Conservation (phyloP, 768 basidiomycete species). For the Sporobolomyces phaffii region DNA sequence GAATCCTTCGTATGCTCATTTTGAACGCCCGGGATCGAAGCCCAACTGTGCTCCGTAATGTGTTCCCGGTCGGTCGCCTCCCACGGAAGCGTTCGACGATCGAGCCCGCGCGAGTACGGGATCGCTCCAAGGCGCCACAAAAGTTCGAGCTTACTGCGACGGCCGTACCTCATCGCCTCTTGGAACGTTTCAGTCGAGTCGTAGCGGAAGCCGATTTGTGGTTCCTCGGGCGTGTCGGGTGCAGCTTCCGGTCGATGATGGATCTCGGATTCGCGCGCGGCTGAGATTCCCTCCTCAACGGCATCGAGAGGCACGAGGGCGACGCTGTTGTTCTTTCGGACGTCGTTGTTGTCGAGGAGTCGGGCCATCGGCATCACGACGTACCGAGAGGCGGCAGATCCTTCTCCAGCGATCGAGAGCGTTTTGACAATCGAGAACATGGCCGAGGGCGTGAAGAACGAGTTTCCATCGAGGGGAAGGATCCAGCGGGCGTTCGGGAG, state of each 20-base stretch:
- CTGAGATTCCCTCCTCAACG: slow-evolving; percentile 20
- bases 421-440: slow-evolving; percentile 40
- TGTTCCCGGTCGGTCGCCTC: slow-evolving; percentile 41
- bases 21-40: slow-evolving; percentile 35
- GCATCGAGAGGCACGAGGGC: slow-evolving; percentile 26
- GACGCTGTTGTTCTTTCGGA: slow-evolving; percentile 37
- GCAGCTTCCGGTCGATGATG: slow-evolving; percentile 17
- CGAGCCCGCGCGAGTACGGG: slow-evolving; percentile 42
- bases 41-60: slow-evolving; percentile 40
- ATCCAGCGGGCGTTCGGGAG: slow-evolving; percentile 42
- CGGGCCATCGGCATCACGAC: slow-evolving; percentile 44
- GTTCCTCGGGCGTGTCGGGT: slow-evolving; percentile 43
- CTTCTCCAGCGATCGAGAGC: slow-evolving; percentile 39
- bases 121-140: slow-evolving; percentile 44
- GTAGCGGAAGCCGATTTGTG: slow-evolving; percentile 44
- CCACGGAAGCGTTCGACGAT: slow-evolving; percentile 42
- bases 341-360: slow-evolving; percentile 40
- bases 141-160: slow-evolving; percentile 44
- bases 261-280: slow-evolving; percentile 29
- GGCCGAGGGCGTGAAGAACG: slow-evolving; percentile 43
- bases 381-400: slow-evolving; percentile 33
- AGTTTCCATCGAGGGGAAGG: slow-evolving; percentile 45
- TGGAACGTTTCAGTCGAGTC: slow-evolving; percentile 41
- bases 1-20: slow-evolving; percentile 22
- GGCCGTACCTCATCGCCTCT: slow-evolving; percentile 44